Base-by-base conservation (phyloP, 2,329 filamentous ascomycete genomes). In the Aspergillus sp. region DNA sequence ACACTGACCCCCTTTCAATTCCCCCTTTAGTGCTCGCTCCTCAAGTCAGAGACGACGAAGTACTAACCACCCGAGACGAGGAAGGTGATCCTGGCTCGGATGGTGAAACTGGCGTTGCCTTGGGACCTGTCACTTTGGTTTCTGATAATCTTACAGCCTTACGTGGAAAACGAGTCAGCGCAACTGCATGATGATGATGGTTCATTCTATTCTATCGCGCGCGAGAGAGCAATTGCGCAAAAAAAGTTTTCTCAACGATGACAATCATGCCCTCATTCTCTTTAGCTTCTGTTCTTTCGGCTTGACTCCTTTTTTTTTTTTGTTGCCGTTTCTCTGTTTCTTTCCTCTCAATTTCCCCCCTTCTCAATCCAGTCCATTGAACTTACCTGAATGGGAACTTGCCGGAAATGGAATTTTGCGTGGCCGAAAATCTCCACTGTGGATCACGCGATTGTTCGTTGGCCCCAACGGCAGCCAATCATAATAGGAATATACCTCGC, bases 351-450 rank as follows among this genome's bases (percentile, higher is more conserved):
- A 15, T 50, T 50, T 49, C 25, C 23, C 4, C 5, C 17, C 32
- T 7, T 41, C 23, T n/a, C 19, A 23, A 23, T 36, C 11, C 32
- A 36, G 32, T 36, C 32, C 11, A 36, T 36, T 36, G 32, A 36
- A 36, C 32, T 13, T 36, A 36, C 32, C 11, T 5, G 11, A 13
- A 25, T 13, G 50, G 17, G n/a, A 13, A 8, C 21, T 44, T 32
- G 23, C 53, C 25, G 41, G 36, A 55, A 55, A 55, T 55, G 53
- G 39, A 44, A 55, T 32, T 55, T 47, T 47, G 53, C 41, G 39
- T 30, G 53, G 39, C 8, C 25, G 39, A 55, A 55, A 36, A 36
- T 36, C 23, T 32, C 53, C 53, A 44, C 53, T 55, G 52, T 54
- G 52, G 52, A 13, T 23, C 52, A 36, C 11, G 17, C 36, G 25